Evolutionary conservation across 2,329 filamentous ascomycete species (phyloP).

Genomic region (Balansia obtecta): DNA sequence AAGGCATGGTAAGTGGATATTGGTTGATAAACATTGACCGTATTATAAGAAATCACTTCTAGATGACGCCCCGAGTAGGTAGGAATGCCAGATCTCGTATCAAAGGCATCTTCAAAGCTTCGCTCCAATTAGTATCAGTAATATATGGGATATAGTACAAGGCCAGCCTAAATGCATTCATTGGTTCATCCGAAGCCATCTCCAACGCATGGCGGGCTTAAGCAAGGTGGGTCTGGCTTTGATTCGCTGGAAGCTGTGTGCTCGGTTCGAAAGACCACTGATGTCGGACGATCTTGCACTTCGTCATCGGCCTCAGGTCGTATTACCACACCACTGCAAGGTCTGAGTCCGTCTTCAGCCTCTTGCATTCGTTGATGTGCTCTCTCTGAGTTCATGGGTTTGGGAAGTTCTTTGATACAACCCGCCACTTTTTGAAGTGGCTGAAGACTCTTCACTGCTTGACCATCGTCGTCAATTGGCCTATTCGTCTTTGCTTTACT

Average conservation of each 20-base stretch:
- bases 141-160: background rate
- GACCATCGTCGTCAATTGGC: background rate
- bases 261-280: background rate
- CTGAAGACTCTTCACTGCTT: background rate
- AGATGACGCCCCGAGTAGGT: too few species aligned
- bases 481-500: constrained; percentile 24
- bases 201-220: background rate
- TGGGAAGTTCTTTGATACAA: background rate
- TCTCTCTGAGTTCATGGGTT: background rate
- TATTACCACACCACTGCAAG: background rate
- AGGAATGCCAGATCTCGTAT: too few species aligned
- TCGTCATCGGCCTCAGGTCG: background rate
- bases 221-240: background rate
- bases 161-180: background rate
- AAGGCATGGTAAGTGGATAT: background rate
- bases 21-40: background rate
- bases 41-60: too few species aligned
- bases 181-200: background rate
- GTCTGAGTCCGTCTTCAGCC: background rate
- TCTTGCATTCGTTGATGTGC: background rate
- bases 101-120: background rate
- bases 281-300: background rate
- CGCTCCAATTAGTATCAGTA: background rate
- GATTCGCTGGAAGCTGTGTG: background rate
- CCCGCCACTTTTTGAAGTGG: background rate